Percentiles rank a stretch among this genome's conserved stretches.
These are phyloP conservation scores for Eutrema heterophyllum DNA, from an alignment of 345 rosid genomes.

Conservation along the genomic window DNA sequence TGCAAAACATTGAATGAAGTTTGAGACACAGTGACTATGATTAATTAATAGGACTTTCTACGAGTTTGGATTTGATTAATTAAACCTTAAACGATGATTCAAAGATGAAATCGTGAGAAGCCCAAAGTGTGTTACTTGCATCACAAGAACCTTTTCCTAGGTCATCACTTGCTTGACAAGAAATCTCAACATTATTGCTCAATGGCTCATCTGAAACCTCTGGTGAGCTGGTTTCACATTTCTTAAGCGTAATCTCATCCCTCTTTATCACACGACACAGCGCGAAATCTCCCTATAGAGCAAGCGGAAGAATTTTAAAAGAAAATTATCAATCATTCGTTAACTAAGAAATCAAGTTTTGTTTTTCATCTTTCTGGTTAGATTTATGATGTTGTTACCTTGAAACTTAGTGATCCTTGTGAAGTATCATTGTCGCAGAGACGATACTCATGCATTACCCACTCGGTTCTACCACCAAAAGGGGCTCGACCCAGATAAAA, in stretches of 20 bases:
- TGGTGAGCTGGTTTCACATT: constrained; percentile 34
- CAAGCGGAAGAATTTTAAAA: neutral
- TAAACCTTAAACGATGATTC: constrained; percentile 73
- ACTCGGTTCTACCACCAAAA: constrained; percentile 60
- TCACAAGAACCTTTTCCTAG: constrained; percentile 29
- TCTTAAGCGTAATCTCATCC: constrained; percentile 50
- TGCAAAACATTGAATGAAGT: constrained; percentile 17
- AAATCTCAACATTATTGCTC: constrained; percentile 34
- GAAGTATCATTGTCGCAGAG: constrained; percentile 47
- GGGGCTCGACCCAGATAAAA: constrained; percentile 82
- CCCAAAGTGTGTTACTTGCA: constrained; percentile 46
- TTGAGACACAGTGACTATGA: neutral
- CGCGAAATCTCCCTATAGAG: constrained; percentile 67
- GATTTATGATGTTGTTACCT: constrained; percentile 34
- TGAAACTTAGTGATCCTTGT: constrained; percentile 46
- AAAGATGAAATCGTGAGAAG: constrained; percentile 58
- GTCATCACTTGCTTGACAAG: constrained; percentile 40
- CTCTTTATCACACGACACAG: constrained; percentile 70
- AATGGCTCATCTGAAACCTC: constrained; percentile 37
- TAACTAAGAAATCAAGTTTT: neutral
- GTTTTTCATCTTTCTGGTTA: neutral
- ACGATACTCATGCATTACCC: constrained; percentile 93
- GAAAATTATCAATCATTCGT: neutral
- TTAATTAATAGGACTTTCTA: neutral
- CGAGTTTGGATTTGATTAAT: neutral